Conservation (phyloP, 805 yeast species). For the Teunomyces atbi region DNA sequence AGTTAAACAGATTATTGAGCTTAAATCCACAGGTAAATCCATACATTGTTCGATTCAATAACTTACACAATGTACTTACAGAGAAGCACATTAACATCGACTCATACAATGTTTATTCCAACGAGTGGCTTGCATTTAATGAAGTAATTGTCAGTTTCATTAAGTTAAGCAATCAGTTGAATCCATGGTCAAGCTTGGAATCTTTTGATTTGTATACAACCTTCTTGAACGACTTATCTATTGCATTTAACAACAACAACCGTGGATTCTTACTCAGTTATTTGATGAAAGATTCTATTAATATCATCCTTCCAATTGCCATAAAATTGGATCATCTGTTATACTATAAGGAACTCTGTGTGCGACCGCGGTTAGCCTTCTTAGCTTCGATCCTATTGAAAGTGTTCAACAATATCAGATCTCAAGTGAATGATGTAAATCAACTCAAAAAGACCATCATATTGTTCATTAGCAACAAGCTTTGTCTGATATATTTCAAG, state of each 20-base stretch:
- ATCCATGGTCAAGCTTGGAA: conserved; percentile 51
- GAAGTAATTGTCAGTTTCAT: conserved; percentile 46
- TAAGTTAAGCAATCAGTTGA: conserved; percentile 45
- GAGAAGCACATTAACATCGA: conserved; percentile 19
- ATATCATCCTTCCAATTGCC: conserved; percentile 45
- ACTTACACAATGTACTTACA: not conserved
- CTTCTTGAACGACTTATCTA: conserved; percentile 46
- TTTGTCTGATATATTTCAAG: conserved; percentile 56
- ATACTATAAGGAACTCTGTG: conserved; percentile 37
- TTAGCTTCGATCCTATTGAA: conserved; percentile 54
- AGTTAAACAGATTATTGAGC: conserved; percentile 20
- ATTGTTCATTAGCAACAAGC: conserved; percentile 49
- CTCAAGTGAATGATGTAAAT: conserved; percentile 37
- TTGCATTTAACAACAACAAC: conserved; percentile 47
- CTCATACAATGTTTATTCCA: conserved; percentile 21
- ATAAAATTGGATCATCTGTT: conserved; percentile 40
- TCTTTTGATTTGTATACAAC: conserved; percentile 55
- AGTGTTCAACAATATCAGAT: conserved; percentile 60
- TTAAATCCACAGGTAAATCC: conserved; percentile 26
- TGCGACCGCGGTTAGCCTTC: conserved; percentile 47
- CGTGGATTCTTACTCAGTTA: conserved; percentile 37
- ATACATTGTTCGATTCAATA: conserved; percentile 24
- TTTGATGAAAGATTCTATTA: conserved; percentile 36
- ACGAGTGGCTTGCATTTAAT: conserved; percentile 49
- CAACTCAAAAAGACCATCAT: conserved; percentile 48